Conservation (phyloP, 192 early-diverging fungal species). For the Coemansia sp. region DNA sequence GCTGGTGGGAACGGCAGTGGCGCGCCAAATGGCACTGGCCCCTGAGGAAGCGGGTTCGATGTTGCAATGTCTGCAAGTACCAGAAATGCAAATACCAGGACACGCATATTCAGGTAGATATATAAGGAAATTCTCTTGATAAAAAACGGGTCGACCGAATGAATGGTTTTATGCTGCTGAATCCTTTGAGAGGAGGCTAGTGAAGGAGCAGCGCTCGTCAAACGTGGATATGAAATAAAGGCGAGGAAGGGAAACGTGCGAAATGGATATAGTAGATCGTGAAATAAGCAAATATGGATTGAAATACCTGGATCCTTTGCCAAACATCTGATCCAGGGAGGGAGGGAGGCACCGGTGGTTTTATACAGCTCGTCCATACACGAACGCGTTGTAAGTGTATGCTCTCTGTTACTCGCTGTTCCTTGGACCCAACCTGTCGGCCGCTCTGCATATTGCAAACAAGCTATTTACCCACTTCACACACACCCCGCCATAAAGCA, state of each 20-base stretch:
- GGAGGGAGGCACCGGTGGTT: background rate
- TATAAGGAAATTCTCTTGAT: background rate
- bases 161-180: background rate
- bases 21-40: conserved; percentile 9
- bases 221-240: background rate
- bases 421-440: background rate
- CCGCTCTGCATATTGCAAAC: background rate
- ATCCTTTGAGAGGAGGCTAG: background rate
- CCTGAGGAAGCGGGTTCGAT: conserved; percentile 29
- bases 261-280: conserved; percentile 3
- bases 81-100: conserved; percentile 44
- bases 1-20: conserved; percentile 31
- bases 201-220: conserved; percentile 8
- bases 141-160: background rate
- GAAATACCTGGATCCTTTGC: background rate
- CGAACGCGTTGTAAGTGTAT: background rate
- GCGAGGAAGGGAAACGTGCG: background rate
- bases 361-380: background rate
- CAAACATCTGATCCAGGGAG: background rate
- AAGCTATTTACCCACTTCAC: background rate
- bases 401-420: background rate
- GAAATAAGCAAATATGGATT: background rate
- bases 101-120: conserved; percentile 27
- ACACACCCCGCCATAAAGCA: background rate
- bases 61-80: conserved; percentile 47